Conservation (phyloP, 2,329 filamentous ascomycete species). For the Penicillium sp. region DNA sequence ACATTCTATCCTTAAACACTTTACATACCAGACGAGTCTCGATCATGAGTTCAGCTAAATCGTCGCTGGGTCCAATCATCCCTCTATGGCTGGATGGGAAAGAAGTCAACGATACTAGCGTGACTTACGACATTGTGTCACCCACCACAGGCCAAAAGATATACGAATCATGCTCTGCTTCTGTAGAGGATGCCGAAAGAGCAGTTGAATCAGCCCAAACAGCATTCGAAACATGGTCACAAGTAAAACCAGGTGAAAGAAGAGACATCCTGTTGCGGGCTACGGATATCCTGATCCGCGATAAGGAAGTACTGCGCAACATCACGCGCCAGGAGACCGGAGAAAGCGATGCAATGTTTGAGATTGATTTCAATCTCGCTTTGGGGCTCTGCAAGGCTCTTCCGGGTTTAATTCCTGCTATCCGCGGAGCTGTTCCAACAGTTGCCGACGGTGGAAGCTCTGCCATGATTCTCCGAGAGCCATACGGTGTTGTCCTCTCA, state of each 20-base stretch:
- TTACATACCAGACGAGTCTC: no score
- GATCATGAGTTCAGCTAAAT: no score
- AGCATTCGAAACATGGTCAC: constrained; percentile 7
- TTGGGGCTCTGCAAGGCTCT: background rate
- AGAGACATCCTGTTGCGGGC: constrained; percentile 4
- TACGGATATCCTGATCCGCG: constrained; percentile 1
- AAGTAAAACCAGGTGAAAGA: background rate
- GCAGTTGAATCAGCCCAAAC: constrained; percentile 3
- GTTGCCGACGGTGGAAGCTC: constrained; percentile 29
- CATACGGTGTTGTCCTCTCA: constrained; percentile 9
- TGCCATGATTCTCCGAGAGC: constrained; percentile 11
- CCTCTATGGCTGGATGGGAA: constrained; percentile 7
- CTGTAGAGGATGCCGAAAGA: constrained; percentile 4
- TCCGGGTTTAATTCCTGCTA: constrained; percentile 3
- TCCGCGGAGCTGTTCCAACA: constrained; percentile 23
- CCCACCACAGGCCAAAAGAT: constrained; percentile 1
- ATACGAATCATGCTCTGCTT: constrained; percentile 2
- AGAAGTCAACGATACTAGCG: background rate
- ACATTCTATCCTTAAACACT: no score
- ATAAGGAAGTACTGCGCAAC: background rate
- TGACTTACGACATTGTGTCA: background rate
- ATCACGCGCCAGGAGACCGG: background rate
- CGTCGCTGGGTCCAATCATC: background rate
- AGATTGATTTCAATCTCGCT: constrained; percentile 1
- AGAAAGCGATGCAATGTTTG: constrained; percentile 1